phyloP scores from a whole-genome alignment of 345 rosid species.

The Populus ilicifolia region DNA sequence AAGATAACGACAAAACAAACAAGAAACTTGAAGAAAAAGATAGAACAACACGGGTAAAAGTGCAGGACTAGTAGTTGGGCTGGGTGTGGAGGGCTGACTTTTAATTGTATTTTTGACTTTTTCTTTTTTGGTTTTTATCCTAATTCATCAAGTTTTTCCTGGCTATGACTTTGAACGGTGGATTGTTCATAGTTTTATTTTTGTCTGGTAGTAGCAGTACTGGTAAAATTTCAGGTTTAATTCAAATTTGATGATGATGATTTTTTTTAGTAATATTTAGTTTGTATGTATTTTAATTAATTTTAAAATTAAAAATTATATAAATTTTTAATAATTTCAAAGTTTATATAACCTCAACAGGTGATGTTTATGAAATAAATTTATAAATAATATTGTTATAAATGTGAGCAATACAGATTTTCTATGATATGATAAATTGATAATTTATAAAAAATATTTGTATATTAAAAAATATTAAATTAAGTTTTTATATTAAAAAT shows the following conservation, averaged over 20 bases:
- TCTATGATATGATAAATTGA: no score
- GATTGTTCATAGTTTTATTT: neutral
- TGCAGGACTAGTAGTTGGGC: neutral
- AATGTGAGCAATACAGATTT: rapidly evolving
- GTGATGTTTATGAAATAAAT: rapidly evolving
- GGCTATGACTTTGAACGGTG: neutral
- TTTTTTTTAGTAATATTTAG: rapidly evolving
- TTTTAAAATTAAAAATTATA: no score
- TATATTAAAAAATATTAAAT: no score
- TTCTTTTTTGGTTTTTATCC: no score
- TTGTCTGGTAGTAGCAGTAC: neutral
- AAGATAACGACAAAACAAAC: neutral
- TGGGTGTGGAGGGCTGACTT: neutral
- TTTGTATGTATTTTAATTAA: no score
- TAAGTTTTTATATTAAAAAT: no score
- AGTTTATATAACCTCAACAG: rapidly evolving
- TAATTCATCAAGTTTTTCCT: neutral
- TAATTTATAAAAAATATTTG: no score
- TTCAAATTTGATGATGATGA: neutral
- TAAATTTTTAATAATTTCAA: no score
- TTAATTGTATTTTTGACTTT: neutral
- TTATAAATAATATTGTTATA: no score
- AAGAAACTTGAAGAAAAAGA: neutral
- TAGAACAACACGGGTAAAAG: neutral
- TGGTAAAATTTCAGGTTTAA: no score